A percentile compares a stretch with the other conserved stretches of the same genome.
phyloP scores from a whole-genome alignment of 768 basidiomycete species.

The Hysterangium stoloniferum region DNA sequence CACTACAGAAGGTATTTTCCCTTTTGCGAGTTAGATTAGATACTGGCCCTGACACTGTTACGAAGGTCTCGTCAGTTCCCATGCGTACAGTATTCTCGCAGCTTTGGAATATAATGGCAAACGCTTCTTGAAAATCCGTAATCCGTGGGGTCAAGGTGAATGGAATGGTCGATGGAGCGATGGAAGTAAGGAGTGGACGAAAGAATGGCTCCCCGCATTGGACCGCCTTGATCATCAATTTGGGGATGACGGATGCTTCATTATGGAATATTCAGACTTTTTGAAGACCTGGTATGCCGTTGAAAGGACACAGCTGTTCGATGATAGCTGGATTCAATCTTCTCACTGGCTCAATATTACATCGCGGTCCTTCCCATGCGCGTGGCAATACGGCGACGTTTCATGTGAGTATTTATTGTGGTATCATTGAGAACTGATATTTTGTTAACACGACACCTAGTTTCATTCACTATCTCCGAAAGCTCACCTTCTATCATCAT shows the following conservation, averaged over 20 bases:
- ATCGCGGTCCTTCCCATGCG: constrained; percentile 34
- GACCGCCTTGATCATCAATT: constrained; percentile 25
- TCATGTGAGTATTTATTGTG: constrained; percentile 34
- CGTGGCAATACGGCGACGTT: constrained; percentile 48
- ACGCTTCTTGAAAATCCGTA: constrained; percentile 41
- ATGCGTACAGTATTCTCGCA: constrained; percentile 41
- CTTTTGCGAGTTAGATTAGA: neutral
- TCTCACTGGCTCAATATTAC: constrained; percentile 44
- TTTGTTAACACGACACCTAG: constrained; percentile 23
- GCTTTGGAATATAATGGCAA: constrained; percentile 38
- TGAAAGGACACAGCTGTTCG: constrained; percentile 40
- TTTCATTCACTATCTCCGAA: constrained; percentile 36
- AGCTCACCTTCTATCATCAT: constrained; percentile 40
- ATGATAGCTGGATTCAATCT: constrained; percentile 39
- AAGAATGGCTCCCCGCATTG: constrained; percentile 35
- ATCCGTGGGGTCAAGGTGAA: constrained; percentile 26
- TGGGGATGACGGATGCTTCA: constrained; percentile 23
- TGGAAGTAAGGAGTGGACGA: constrained; percentile 24
- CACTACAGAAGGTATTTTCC: constrained; percentile 2
- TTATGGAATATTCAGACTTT: constrained; percentile 35
- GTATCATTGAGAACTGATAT: neutral
- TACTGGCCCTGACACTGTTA: neutral
- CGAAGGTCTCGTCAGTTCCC: constrained; percentile 15
- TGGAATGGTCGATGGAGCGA: constrained; percentile 18
- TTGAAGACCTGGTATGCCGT: constrained; percentile 35